phyloP scores from a whole-genome alignment of 1,284 basidiomycete species.

The Pholiota adiposa region DNA sequence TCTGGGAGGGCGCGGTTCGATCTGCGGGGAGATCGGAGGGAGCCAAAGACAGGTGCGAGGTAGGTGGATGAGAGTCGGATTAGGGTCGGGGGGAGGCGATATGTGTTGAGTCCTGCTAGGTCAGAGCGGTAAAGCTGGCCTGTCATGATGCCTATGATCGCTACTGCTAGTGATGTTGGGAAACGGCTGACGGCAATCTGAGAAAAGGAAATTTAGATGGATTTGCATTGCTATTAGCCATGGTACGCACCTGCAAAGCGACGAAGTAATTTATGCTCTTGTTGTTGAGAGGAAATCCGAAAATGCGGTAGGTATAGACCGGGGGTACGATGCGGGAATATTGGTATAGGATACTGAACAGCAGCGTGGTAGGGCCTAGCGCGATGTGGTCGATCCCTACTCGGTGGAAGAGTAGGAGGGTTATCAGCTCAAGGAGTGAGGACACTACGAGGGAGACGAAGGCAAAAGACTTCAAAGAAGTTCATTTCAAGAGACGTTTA shows the following conservation, averaged over 20 bases:
- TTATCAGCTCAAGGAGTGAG: constrained; percentile 67
- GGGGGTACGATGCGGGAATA: constrained; percentile 78
- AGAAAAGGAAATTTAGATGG: constrained; percentile 3
- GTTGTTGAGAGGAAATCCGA: constrained; percentile 76
- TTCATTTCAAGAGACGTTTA: background rate
- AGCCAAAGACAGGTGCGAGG: constrained; percentile 68
- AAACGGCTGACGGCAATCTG: constrained; percentile 72
- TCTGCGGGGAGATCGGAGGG: constrained; percentile 52
- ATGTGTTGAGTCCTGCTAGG: constrained; percentile 72
- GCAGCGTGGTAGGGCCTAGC: constrained; percentile 72
- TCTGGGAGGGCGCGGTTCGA: constrained; percentile 51
- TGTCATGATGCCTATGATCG: constrained; percentile 65
- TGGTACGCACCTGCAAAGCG: constrained; percentile 59
- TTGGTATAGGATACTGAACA: constrained; percentile 82
- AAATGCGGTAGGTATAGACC: constrained; percentile 75
- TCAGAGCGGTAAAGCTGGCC: constrained; percentile 85
- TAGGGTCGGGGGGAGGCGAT: constrained; percentile 67
- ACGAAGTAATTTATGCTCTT: constrained; percentile 75
- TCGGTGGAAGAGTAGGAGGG: constrained; percentile 64
- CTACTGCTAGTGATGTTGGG: constrained; percentile 66
- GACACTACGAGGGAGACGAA: constrained; percentile 67
- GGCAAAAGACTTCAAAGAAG: constrained; percentile 67
- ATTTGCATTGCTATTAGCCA: constrained; percentile 4
- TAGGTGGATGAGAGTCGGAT: constrained; percentile 54
- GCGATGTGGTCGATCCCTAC: constrained; percentile 75